Conservation (phyloP, 371 early-diverging fungal species). For the Mucor mucedo region DNA sequence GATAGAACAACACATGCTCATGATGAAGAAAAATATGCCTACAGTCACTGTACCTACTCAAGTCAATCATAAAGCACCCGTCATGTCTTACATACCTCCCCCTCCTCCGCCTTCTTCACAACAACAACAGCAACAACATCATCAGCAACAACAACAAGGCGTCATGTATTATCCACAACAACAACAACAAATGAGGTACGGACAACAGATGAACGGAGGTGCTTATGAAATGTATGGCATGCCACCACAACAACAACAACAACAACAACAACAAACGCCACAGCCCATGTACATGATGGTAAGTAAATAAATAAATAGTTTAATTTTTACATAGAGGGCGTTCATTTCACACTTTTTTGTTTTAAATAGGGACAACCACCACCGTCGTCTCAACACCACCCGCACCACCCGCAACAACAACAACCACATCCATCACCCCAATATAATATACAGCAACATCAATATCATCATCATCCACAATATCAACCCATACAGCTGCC, state of each 20-base stretch:
- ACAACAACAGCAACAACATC: slow-evolving; percentile 12
- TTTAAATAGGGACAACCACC: slow-evolving; percentile 2
- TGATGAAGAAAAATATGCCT: slow-evolving; percentile 27
- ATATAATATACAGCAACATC: slow-evolving; percentile 14
- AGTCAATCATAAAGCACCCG: slow-evolving; percentile 19
- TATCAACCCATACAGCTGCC: slow-evolving; percentile 16
- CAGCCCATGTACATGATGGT: slow-evolving; percentile 14
- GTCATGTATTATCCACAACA: slow-evolving; percentile 24
- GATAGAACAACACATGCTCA: slow-evolving; percentile 14
- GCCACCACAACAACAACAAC: slow-evolving; percentile 20
- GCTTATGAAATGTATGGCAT: slow-evolving; percentile 48
- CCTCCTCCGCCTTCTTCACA: slow-evolving; percentile 7
- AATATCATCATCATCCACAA: slow-evolving; percentile 11
- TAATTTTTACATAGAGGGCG: not conserved
- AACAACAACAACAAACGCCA: slow-evolving; percentile 11
- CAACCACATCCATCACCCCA: slow-evolving; percentile 1
- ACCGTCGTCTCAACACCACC: slow-evolving; percentile 12
- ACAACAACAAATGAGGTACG: slow-evolving; percentile 11
- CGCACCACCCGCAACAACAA: not conserved
- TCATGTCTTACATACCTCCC: slow-evolving; percentile 18
- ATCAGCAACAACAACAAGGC: not conserved
- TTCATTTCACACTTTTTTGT: not conserved
- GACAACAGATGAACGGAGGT: slow-evolving; percentile 22
- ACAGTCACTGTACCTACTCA: slow-evolving; percentile 30
- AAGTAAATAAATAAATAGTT: not conserved